Evolutionary conservation across 2,329 filamentous ascomycete genomes (phyloP), one percentile per base, ranked within the genome.

Genomic region (Ophiostoma sp.): DNA sequence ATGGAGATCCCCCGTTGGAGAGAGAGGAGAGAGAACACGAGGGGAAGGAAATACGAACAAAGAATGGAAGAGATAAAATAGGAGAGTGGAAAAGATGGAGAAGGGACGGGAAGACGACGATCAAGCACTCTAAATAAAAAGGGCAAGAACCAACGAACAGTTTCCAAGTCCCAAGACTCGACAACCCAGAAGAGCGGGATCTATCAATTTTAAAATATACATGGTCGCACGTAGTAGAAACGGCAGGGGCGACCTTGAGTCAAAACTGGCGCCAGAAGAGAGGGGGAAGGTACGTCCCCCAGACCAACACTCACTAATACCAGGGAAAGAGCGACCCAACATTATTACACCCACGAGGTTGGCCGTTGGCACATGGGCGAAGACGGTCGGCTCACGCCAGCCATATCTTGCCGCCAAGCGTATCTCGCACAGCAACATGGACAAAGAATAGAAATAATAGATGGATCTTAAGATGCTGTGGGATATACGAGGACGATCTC

Each of bases 321-420:
- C 42, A 52, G 64, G 63, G 66, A 33, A 69, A 36, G 66, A 22
- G 45, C 64, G 42, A 50, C 15, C 64, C 42, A 50, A 15, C 39
- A 31, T 31, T 50, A 69, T n/a, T 25, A 8, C 66, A 39, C 45
- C 22, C 63, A 28, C n/a, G 22, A 28, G 25, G 19, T 28, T 3
- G 61, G 33, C 36, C n/a, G 59, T 42, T 52, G 66, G 45, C 63
- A 48, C 63, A 69, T 69, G 66, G 45, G 19, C 28, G 6, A 39
- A 48, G 66, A 69, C 39, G 33, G 42, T 50, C 45, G 66, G 42
- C 12, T 22, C 63, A 48, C 19, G 63, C 22, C 63, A 66, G n/a
- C 15, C 36, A 61, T 8, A 63, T 7, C 11, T 22, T 28, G 25
- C 36, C 22, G 61, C 33, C 61, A 66, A 66, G 61, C 39, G n/a